These are phyloP conservation scores for Alternaria conjuncta DNA, from an alignment of 2,329 filamentous ascomycete species.

Conservation along the genomic window DNA sequence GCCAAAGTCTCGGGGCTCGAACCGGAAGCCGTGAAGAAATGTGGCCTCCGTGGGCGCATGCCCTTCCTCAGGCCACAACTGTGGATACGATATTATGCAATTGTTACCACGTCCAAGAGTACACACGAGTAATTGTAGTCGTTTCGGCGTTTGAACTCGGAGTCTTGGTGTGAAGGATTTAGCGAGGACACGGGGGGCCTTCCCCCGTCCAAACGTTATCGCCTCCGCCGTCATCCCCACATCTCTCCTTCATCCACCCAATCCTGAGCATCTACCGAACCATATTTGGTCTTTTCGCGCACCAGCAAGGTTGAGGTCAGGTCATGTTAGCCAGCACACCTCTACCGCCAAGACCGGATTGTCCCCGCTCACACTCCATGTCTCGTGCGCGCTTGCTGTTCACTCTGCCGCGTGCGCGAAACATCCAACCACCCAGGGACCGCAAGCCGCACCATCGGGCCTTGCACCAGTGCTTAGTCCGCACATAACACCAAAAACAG, in stretches of 20 bases:
- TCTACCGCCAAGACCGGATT: slow-evolving; percentile 3
- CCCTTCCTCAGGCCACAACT: neutral
- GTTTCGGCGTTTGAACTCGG: neutral
- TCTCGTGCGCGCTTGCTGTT: slow-evolving; percentile 1
- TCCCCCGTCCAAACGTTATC: slow-evolving; percentile 5
- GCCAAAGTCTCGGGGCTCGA: neutral
- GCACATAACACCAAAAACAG: neutral
- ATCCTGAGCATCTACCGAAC: neutral
- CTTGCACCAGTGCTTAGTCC: neutral
- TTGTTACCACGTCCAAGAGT: neutral
- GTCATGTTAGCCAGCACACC: neutral
- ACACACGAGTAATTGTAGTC: neutral
- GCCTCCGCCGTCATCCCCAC: slow-evolving; percentile 8
- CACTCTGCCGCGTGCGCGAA: slow-evolving; percentile 9
- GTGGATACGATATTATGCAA: neutral
- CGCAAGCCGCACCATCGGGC: neutral
- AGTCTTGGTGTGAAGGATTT: slow-evolving; percentile 9
- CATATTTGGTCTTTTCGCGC: neutral
- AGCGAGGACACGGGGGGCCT: slow-evolving; percentile 4
- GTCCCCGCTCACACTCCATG: slow-evolving; percentile 1
- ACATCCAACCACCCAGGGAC: slow-evolving; percentile 1
- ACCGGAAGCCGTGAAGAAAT: neutral
- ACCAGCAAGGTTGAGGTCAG: neutral
- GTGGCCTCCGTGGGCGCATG: neutral
- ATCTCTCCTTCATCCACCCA: neutral